Percentiles rank a stretch among this genome's conserved stretches.
phyloP scores from a whole-genome alignment of 257 asterid genomes.

The Thymus mandschuricus region DNA sequence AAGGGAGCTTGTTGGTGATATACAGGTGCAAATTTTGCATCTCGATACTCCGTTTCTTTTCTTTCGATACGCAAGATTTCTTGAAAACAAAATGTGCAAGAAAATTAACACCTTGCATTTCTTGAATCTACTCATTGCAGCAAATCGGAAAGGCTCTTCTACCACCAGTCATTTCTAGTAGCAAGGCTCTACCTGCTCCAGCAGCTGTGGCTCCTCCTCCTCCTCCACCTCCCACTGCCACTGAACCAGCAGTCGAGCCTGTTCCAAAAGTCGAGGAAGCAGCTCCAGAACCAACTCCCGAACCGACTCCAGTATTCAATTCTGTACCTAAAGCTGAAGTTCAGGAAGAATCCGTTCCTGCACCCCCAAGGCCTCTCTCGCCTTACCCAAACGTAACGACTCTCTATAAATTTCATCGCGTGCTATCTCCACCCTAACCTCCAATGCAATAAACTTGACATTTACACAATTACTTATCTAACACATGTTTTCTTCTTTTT shows the following conservation, averaged over 20 bases:
- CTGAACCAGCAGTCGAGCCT: conserved; percentile 42
- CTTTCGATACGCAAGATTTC: background rate
- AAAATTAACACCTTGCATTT: background rate
- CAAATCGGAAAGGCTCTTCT: conserved; percentile 90
- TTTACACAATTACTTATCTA: background rate
- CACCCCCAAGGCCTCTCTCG: conserved; percentile 65
- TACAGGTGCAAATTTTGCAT: conserved; percentile 55
- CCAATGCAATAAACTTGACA: background rate
- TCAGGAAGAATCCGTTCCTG: conserved; percentile 49
- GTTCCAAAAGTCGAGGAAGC: conserved; percentile 43
- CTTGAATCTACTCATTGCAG: conserved; percentile 39
- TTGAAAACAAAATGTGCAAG: too few relatives aligned
- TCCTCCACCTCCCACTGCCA: conserved; percentile 33
- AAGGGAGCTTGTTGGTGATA: conserved; percentile 82
- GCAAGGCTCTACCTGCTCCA: conserved; percentile 74
- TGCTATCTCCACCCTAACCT: background rate
- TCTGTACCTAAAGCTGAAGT: conserved; percentile 61
- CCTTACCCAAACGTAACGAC: conserved; percentile 82
- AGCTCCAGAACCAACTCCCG: conserved; percentile 41
- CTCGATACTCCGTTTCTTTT: background rate
- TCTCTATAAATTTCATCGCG: background rate
- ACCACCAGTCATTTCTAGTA: conserved; percentile 46
- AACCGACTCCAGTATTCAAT: conserved; percentile 56
- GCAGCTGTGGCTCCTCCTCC: conserved; percentile 50
- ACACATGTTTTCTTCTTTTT: background rate